Base-by-base conservation (phyloP, 257 asterid genomes). In the Nicotiana sylvestris region DNA sequence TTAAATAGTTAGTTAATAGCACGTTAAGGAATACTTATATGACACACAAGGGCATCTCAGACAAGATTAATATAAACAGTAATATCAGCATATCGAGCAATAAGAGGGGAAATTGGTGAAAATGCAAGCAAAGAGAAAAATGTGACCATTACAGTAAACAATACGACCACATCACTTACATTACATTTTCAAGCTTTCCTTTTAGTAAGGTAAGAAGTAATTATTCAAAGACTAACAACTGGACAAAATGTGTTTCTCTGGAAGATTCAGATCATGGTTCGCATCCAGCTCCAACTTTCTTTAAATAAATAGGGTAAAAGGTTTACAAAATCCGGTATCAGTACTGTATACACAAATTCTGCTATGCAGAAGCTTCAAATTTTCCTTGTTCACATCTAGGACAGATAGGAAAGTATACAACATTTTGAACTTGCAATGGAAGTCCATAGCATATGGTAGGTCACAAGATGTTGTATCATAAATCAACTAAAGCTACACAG, bases 1-100 rank as follows among this genome's bases (percentile, higher is more conserved):
- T 55, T 9, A 18, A 86, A 77, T 35, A 82, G 76, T 65, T 46
- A 33, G 66, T 66, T 13, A 83, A 60, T 15, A 49, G 62, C 43
- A 49, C 15, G 61, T 27, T 74, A 27, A 74, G 25, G 43, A 6
- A 49, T 49, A 6, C 62, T 49, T 49, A 13, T n/a, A 21, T 46
- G 37, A 12, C 39, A 74, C 25, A 25, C 37, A 74, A 49, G 37
- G 25, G 25, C 16, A 2, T 49, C 62, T 74, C 61, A 49, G 25
- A 49, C 9, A 72, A 72, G 79, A 72, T 10, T 46, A 32, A 25
- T 21, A 46, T 21, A 25, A 46, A 72, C 37, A 72, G 61, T 12
- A 12, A 3, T 43, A 43, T 46, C 35, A 49, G 39, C 9, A 74
- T 7, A 25, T 74, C 51, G 43, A 49, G 43, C 39, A 74, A 25